phyloP scores from a whole-genome alignment of 371 early-diverging fungal genomes.

The Syncephalastrum sp. region DNA sequence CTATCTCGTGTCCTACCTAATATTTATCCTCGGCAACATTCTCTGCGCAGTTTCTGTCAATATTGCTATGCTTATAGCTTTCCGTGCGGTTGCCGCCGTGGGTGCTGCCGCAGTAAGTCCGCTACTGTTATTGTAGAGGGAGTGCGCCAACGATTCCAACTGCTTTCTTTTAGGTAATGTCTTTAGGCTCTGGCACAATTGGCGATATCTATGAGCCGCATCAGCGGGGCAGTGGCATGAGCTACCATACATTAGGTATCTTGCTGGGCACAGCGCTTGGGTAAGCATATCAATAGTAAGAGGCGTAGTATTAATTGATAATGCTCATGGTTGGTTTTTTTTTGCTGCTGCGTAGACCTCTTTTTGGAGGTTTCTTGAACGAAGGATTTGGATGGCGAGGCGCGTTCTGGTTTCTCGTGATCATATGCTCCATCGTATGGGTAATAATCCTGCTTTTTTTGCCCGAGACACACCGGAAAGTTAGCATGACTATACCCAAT shows the following conservation, averaged over 20 bases:
- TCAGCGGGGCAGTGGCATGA: constrained; percentile 42
- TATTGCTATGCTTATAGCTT: constrained; percentile 37
- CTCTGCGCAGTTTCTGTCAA: constrained; percentile 44
- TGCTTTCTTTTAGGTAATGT: constrained; percentile 26
- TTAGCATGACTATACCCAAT: neutral
- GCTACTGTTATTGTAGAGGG: neutral
- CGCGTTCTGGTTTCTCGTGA: constrained; percentile 34
- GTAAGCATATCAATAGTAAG: constrained; percentile 11
- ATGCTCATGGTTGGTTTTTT: neutral
- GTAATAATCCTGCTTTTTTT: constrained; percentile 32
- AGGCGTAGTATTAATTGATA: too few relatives aligned
- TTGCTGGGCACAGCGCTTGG: constrained; percentile 38
- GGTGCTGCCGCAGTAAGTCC: constrained; percentile 32
- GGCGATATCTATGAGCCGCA: constrained; percentile 40
- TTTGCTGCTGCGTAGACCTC: constrained; percentile 21
- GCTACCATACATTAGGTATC: constrained; percentile 33
- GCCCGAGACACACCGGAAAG: constrained; percentile 37
- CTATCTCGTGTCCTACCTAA: constrained; percentile 37
- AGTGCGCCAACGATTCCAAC: neutral
- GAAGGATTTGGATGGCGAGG: constrained; percentile 49
- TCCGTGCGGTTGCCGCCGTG: constrained; percentile 36
- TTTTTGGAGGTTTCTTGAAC: constrained; percentile 46
- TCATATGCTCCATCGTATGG: constrained; percentile 26
- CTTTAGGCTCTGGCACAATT: constrained; percentile 47
- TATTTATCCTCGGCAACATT: constrained; percentile 27